These are phyloP conservation scores for Xylaria multiplex DNA, from an alignment of 2,329 filamentous ascomycete genomes.

Conservation along the genomic window DNA sequence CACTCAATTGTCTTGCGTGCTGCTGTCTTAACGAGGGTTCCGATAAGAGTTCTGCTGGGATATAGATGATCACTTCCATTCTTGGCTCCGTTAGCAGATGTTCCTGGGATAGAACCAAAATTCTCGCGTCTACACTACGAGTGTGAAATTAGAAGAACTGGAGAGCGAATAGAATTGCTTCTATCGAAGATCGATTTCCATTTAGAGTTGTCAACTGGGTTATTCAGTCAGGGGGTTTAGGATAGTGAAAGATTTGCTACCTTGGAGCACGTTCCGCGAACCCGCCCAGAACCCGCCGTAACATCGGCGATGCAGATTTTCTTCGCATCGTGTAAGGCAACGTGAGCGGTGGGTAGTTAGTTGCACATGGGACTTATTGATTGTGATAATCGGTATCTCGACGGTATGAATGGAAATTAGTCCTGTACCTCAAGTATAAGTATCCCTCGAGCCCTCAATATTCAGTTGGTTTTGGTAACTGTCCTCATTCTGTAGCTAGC, in stretches of 20 bases:
- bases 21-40: background rate
- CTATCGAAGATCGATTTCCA: conserved; percentile 25
- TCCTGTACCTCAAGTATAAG: conserved; percentile 20
- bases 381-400: conserved; percentile 14
- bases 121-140: conserved; percentile 19
- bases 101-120: conserved; percentile 9
- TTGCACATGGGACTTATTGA: background rate
- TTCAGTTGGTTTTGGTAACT: background rate
- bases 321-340: conserved; percentile 7
- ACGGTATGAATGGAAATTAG: background rate
- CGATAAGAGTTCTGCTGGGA: background rate
- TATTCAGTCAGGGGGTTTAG: background rate
- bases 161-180: conserved; percentile 4
- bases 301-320: conserved; percentile 7
- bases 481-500: background rate
- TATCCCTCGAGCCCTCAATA: background rate
- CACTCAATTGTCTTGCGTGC: background rate
- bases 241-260: conserved; percentile 12
- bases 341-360: background rate
- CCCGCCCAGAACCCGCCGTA: conserved; percentile 13
- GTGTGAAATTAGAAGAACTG: conserved; percentile 16
- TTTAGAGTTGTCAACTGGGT: background rate
- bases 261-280: conserved; percentile 9
- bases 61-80: conserved; percentile 23
- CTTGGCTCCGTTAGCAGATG: background rate